These are phyloP conservation scores for Sisymbrium altissimum DNA, from an alignment of 345 rosid species.

Conservation along the genomic window DNA sequence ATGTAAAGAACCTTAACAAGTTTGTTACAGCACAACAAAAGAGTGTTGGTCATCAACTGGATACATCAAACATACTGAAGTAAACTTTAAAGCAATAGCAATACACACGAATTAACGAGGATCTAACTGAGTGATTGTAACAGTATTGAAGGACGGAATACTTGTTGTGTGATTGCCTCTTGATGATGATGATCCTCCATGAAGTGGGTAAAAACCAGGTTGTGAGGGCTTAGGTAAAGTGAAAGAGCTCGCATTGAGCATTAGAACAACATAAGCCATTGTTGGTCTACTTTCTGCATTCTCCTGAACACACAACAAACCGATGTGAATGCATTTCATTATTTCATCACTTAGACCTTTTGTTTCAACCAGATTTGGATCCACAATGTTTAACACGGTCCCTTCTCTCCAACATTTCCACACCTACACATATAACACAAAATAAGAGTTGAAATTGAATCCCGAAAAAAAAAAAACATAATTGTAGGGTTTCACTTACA, in stretches of 20 bases:
- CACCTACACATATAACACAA: background rate
- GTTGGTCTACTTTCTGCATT: slow-evolving; percentile 23
- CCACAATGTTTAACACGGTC: slow-evolving; percentile 4
- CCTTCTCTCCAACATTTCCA: slow-evolving; percentile 24
- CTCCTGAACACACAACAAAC: slow-evolving; percentile 29
- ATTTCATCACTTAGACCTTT: slow-evolving; percentile 15
- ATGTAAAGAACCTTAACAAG: background rate
- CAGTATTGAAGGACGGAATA: background rate
- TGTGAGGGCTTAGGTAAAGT: background rate
- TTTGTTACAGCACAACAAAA: background rate
- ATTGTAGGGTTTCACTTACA: background rate
- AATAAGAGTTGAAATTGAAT: background rate
- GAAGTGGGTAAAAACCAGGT: background rate
- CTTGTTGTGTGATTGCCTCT: background rate
- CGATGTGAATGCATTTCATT: slow-evolving; percentile 18
- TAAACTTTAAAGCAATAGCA: background rate
- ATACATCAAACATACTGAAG: background rate
- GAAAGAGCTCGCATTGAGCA: slow-evolving; percentile 19
- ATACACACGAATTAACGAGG: background rate
- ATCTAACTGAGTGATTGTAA: background rate
- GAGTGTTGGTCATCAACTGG: background rate
- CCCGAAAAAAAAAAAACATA: too few relatives aligned
- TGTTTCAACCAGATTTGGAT: background rate
- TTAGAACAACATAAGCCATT: slow-evolving; percentile 20
- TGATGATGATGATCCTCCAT: background rate